Evolutionary conservation across 2,329 filamentous ascomycete species (phyloP).

Genomic region (Curvularia sp.): DNA sequence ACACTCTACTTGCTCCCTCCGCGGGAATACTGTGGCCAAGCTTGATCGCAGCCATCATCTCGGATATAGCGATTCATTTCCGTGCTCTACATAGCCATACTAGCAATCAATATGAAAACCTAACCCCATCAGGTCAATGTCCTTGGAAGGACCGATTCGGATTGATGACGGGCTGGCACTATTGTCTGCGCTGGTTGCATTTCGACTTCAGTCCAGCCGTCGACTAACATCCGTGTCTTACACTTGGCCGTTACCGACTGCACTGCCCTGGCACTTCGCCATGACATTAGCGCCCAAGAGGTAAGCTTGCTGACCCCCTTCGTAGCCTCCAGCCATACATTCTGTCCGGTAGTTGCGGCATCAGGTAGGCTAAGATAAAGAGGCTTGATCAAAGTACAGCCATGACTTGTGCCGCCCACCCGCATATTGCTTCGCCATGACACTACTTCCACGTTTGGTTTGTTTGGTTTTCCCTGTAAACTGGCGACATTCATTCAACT

Average conservation of each 20-base stretch:
- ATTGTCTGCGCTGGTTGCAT: neutral
- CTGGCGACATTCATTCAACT: neutral
- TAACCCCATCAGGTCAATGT: neutral
- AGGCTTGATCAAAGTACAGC: neutral
- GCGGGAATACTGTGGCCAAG: neutral
- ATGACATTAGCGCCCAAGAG: neutral
- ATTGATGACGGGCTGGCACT: neutral
- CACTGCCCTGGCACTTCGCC: neutral
- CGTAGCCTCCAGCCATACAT: neutral
- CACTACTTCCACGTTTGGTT: neutral
- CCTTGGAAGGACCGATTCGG: neutral
- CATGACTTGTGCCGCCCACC: neutral
- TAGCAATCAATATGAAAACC: neutral
- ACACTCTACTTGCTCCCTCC: neutral
- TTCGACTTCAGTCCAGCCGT: neutral
- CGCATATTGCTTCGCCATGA: neutral
- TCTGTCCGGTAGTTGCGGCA: neutral
- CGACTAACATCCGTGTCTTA: neutral
- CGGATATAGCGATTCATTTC: neutral
- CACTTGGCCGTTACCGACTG: neutral
- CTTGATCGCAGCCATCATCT: neutral
- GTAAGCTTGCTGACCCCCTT: conserved; percentile 1
- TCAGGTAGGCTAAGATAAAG: neutral
- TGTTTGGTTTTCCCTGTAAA: neutral
- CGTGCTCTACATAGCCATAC: neutral